Conservation (phyloP, 495 filamentous ascomycete species). For the Recurvomyces mirabilis region DNA sequence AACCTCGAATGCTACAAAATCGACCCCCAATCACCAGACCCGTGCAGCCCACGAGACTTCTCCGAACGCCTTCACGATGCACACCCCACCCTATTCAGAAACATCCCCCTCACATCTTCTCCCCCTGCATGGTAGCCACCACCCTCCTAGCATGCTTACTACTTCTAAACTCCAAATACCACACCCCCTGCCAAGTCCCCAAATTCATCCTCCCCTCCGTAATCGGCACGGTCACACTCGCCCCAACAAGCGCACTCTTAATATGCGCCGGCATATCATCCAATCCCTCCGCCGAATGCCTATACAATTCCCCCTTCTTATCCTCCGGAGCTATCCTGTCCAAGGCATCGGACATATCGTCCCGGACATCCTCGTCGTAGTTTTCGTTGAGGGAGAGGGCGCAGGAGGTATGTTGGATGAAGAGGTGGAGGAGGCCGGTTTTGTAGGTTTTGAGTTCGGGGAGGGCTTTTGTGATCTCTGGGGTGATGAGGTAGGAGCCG, state of each 20-base stretch:
- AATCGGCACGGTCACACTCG: conserved; percentile 81
- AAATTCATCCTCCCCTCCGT: conserved; percentile 65
- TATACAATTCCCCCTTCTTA: conserved; percentile 58
- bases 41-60: too few relatives aligned
- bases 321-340: conserved; percentile 79
- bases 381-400: conserved; percentile 88
- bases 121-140: conserved; percentile 89
- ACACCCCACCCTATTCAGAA: background rate
- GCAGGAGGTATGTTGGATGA: conserved; percentile 84
- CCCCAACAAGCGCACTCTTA: conserved; percentile 79
- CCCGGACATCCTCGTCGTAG: conserved; percentile 67
- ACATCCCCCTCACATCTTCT: conserved; percentile 42
- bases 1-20: background rate
- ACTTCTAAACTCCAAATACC: conserved; percentile 85
- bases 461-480: conserved; percentile 51
- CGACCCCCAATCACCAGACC: too few relatives aligned
- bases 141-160: conserved; percentile 65
- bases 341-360: conserved; percentile 86
- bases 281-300: conserved; percentile 76
- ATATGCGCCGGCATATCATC: conserved; percentile 98
- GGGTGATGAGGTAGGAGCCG: conserved; percentile 84
- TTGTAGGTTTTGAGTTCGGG: conserved; percentile 72
- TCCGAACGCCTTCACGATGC: background rate
- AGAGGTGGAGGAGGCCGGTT: conserved; percentile 75
- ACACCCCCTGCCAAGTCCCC: conserved; percentile 77